Evolutionary conservation across 306 rosid genomes (phyloP).

Genomic region (Quercus engelmannii): DNA sequence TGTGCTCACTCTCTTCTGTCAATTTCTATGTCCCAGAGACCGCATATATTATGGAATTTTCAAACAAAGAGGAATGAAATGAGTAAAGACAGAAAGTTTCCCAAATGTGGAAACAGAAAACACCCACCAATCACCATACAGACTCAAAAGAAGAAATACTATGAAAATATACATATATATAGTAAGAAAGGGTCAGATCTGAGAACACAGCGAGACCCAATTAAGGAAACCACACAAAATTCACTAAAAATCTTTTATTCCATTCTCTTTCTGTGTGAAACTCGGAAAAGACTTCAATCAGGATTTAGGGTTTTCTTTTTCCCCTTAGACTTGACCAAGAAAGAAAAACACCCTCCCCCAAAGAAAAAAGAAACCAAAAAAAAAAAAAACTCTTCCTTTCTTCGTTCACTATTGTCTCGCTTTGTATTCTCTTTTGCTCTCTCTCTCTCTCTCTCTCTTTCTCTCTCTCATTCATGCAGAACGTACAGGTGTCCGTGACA

Average conservation of each 20-base stretch:
- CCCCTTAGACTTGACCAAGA: not conserved
- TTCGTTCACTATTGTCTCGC: conserved; percentile 1
- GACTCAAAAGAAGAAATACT: not conserved
- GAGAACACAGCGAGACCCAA: conserved; percentile 25
- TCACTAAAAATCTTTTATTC: conserved; percentile 5
- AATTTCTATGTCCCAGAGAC: conserved; percentile 60
- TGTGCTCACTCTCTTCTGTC: conserved; percentile 99
- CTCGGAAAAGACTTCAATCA: not conserved
- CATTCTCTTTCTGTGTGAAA: not conserved
- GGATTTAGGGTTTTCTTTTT: conserved; percentile 41
- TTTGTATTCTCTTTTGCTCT: not conserved
- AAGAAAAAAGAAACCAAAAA: not conserved
- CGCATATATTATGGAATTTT: too few species aligned
- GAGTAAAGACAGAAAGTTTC: not conserved
- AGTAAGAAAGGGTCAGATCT: conserved; percentile 45
- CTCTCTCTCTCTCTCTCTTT: not conserved
- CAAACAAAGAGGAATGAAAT: not conserved
- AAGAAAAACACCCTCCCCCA: not conserved
- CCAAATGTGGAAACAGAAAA: conserved; percentile 27
- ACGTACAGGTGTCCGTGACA: conserved; percentile 24
- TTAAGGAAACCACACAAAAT: conserved; percentile 22
- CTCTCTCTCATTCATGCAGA: conserved; percentile 30
- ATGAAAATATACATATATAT: not conserved
- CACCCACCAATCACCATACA: not conserved
- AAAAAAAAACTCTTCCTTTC: not conserved